Evolutionary conservation across 2,329 filamentous ascomycete genomes (phyloP), one percentile per base, ranked within the genome.

Genomic region (Ascosphaera apis): DNA sequence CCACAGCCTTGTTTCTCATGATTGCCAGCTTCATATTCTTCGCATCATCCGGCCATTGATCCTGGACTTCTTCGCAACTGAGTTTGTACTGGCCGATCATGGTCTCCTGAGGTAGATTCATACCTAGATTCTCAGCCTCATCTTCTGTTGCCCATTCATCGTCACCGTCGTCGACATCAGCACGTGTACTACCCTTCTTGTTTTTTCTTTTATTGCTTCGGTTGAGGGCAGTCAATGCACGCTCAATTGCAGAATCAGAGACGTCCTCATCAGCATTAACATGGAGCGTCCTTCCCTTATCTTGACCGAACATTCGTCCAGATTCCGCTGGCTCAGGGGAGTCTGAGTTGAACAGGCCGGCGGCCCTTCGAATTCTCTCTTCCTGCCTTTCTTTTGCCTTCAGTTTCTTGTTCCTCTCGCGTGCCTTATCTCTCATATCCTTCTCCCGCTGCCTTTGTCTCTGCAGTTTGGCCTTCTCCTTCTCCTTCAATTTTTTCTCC

Each of bases 301-400:
- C 30, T 15, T 31, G n/a, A 15, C 4, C 30, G 16, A 4, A n/a
- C n/a, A n/a, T n/a, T n/a, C n/a, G n/a, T n/a, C n/a, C n/a, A n/a
- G n/a, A n/a, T n/a, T n/a, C n/a, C n/a, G n/a, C n/a, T n/a, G n/a
- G n/a, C n/a, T n/a, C n/a, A n/a, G n/a, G n/a, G n/a, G n/a, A n/a
- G n/a, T n/a, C n/a, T n/a, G n/a, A n/a, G n/a, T n/a, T n/a, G n/a
- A n/a, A 12, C 16, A 15, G 31, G 31, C 7, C 7, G 16, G 31
- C 31, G 31, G 31, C 11, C 8, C 15, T 33, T 33, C 15, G 9
- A 19, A 35, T 35, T 35, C 11, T 35, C 25, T 49, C 54, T 65
- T n/a, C n/a, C n/a, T n/a, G n/a, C n/a, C n/a, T n/a, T n/a, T n/a
- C n/a, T n/a, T n/a, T n/a, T n/a, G n/a, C n/a, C n/a, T n/a, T n/a